Base-by-base conservation (phyloP, 805 yeast genomes). In the Vanderwaltozyma verrucispora region DNA sequence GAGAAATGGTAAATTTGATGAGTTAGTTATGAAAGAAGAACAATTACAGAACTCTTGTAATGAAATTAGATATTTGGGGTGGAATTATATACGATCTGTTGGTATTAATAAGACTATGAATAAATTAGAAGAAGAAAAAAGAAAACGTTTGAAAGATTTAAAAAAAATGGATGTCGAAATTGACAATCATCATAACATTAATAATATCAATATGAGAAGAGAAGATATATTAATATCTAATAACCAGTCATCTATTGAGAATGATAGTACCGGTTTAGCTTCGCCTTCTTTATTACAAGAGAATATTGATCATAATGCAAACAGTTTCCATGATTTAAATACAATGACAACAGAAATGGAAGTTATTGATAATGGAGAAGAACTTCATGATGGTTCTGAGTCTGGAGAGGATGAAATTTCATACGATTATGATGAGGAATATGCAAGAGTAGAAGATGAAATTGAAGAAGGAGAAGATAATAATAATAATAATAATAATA, bases 101-200 rank as follows among this genome's bases (percentile, higher is more conserved):
- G 87, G 86, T 0, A 49, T 76, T 9, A 63, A 65, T 3, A 74
- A 69, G 51, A 79, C 83, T 1, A 64, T 76, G 68, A 36, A 40
- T 18, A 45, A 45, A 23, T 27, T 40, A 12, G 63, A 62, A 27
- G 64, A 60, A 32, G 37, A 39, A 5, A 49, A 51, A 24, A 45
- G 19, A 36, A 44, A 47, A 30, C 58, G 50, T 28, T 40, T 53
- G 44, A 51, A 52, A 23, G 62, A 53, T 14, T 28, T 15, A 11
- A n/a, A 52, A 13, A 18, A 15, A 13, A 33, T 23, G n/a, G n/a
- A n/a, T n/a, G n/a, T n/a, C n/a, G n/a, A n/a, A n/a, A n/a, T n/a
- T n/a, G n/a, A n/a, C n/a, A n/a, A n/a, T n/a, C n/a, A n/a, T n/a
- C n/a, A n/a, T n/a, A n/a, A n/a, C n/a, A n/a, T n/a, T n/a, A n/a